phyloP scores from a whole-genome alignment of 2,329 filamentous ascomycete species.

The Alternaria infectoria region DNA sequence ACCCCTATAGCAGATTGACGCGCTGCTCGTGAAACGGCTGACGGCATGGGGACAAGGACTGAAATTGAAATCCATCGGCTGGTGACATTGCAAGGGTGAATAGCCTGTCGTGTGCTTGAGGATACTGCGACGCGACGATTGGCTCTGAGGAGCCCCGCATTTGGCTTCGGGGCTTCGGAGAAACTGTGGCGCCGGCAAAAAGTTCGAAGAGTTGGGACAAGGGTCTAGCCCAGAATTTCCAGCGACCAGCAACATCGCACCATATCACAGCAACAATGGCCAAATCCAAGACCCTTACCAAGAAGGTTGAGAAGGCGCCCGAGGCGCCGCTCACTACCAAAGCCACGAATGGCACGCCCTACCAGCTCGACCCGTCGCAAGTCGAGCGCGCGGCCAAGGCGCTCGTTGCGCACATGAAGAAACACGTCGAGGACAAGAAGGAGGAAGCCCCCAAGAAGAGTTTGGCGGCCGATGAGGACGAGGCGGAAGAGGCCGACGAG shows the following conservation, averaged over 20 bases:
- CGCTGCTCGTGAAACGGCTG: conserved; percentile 9
- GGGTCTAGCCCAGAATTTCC: conserved; percentile 24
- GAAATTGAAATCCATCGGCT: conserved; percentile 16
- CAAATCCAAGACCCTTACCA: conserved; percentile 35
- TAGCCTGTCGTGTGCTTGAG: conserved; percentile 31
- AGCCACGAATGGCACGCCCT: conserved; percentile 45
- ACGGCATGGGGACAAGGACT: conserved; percentile 10
- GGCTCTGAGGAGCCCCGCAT: conserved; percentile 26
- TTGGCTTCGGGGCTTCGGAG: conserved; percentile 5
- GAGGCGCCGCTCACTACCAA: conserved; percentile 48
- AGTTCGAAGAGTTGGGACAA: conserved; percentile 18
- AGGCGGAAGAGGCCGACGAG: conserved; percentile 54
- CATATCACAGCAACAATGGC: conserved; percentile 34
- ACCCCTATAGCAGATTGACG: conserved; percentile 5
- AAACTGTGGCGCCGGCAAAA: conserved; percentile 24
- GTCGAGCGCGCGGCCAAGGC: conserved; percentile 66
- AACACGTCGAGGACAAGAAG: conserved; percentile 55
- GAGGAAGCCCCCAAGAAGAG: conserved; percentile 59
- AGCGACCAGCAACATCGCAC: conserved; percentile 18
- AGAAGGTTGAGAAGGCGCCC: conserved; percentile 32
- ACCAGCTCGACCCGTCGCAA: conserved; percentile 56
- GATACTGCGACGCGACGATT: conserved; percentile 37
- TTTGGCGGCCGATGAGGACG: conserved; percentile 57
- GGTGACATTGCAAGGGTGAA: conserved; percentile 17
- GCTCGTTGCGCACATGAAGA: conserved; percentile 64